These are phyloP conservation scores for Parasarocladium wereldwijsianum DNA, from an alignment of 2,329 filamentous ascomycete species.

Conservation along the genomic window DNA sequence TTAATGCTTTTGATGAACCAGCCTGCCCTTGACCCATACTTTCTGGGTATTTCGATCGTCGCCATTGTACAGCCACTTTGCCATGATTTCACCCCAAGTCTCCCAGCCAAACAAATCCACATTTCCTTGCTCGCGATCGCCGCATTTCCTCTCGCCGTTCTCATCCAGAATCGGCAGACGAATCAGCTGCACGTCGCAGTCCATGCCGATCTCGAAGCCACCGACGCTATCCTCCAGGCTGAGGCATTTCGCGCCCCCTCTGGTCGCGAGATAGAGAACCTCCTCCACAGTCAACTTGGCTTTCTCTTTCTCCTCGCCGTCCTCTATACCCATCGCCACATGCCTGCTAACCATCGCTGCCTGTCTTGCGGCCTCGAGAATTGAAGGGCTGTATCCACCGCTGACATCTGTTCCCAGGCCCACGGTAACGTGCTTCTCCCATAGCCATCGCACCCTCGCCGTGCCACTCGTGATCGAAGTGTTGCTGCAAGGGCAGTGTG, in stretches of 20 bases:
- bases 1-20: conserved; percentile 50
- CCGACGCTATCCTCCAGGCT: conserved; percentile 61
- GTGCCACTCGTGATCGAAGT: conserved; percentile 66
- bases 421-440: conserved; percentile 61
- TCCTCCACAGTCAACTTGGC: conserved; percentile 73
- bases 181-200: conserved; percentile 84
- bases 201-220: conserved; percentile 71
- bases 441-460: conserved; percentile 58
- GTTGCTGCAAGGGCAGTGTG: conserved; percentile 83
- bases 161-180: conserved; percentile 37
- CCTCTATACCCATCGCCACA: conserved; percentile 38
- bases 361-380: conserved; percentile 73
- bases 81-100: conserved; percentile 69
- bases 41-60: conserved; percentile 80
- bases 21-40: conserved; percentile 76
- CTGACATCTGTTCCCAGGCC: conserved; percentile 85
- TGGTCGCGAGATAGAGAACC: conserved; percentile 70
- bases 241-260: conserved; percentile 73
- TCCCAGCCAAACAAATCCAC: conserved; percentile 91
- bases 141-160: conserved; percentile 11
- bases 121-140: conserved; percentile 33
- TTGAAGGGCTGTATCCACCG: conserved; percentile 69
- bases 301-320: conserved; percentile 23
- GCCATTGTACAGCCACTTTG: conserved; percentile 90
- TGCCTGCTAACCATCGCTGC: conserved; percentile 66